Evolutionary conservation across 768 basidiomycete species (phyloP), one percentile per base, ranked within the genome.

Genomic region (Terana coerulea): DNA sequence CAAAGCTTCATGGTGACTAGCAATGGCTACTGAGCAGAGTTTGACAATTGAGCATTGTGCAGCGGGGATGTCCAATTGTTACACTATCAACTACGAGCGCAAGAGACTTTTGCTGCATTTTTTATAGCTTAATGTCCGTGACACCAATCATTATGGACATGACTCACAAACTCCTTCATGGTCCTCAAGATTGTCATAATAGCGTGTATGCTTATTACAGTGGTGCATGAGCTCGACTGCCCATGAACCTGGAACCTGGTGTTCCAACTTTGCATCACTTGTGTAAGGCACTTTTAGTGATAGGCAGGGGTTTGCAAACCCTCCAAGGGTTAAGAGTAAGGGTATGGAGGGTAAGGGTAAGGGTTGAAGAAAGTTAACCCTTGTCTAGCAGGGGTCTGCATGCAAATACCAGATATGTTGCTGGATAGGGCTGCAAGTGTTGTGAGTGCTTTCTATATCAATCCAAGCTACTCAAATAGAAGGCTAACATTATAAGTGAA

Each of bases 201-300:
- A 41, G 0, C 64, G 55, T 2, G 59, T 25, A 51, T 69, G 70
- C 28, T 56, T 54, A 2, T 65, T 43, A 34, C 70, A 71, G 31
- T 53, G 61, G 41, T 71, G 69, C 0, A 31, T 35, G 46, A 53
- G 52, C 40, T 70, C 67, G 62, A 59, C 30, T 68, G 67, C 0
- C 69, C 64, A 36, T 43, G 35, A 10, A 49, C 36, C 2, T 42
- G 47, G 4, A 71, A 61, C 11, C 53, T 51, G 7, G 53, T 26
- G 34, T 68, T 71, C 3, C 66, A 57, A 1, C 47, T 56, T 9
- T 43, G 15, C 36, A 69, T 67, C 0, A 61, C 62, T 9, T 41
- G 36, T 0, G 33, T 51, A 30, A 70, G 65, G 1, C 65, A 53
- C n/a, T n/a, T n/a, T n/a, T n/a, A n/a, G n/a, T n/a, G n/a, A n/a